A percentile compares a stretch with the other conserved stretches of the same genome.
Conservation (phyloP, 192 early-diverging fungal genomes). For the Mortierella claussenii region DNA sequence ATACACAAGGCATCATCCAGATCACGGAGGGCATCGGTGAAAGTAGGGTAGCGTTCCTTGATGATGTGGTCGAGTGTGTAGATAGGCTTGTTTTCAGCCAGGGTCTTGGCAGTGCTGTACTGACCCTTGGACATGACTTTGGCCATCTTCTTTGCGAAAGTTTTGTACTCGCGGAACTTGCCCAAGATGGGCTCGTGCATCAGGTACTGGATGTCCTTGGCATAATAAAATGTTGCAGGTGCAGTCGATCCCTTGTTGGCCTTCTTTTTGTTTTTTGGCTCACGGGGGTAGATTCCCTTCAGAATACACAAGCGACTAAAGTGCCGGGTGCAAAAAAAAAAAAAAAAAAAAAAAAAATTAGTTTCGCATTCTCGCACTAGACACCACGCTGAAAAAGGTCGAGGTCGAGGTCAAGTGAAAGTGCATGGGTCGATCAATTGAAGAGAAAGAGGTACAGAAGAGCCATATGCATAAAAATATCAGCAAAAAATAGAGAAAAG, state of each 20-base stretch:
- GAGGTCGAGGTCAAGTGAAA: background rate
- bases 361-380: too few species aligned
- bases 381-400: too few species aligned
- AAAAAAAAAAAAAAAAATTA: conserved; percentile 1
- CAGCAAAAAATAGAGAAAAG: background rate
- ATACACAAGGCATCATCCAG: conserved; percentile 98
- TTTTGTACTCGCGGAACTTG: conserved; percentile 94
- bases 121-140: conserved; percentile 88
- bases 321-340: background rate
- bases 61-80: conserved; percentile 95
- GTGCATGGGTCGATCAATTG: background rate
- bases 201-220: conserved; percentile 96
- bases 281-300: conserved; percentile 98
- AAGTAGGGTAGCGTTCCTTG: conserved; percentile 95
- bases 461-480: background rate
- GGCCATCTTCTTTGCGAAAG: conserved; percentile 86
- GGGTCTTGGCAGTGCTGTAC: conserved; percentile 75
- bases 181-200: conserved; percentile 92
- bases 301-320: conserved; percentile 97
- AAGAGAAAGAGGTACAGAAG: background rate
- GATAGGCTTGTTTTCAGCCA: conserved; percentile 82
- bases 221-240: conserved; percentile 90
- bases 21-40: conserved; percentile 92
- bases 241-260: conserved; percentile 90
- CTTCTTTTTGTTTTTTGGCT: conserved; percentile 94